Conservation (phyloP, 345 rosid species). For the Populus davidiana region DNA sequence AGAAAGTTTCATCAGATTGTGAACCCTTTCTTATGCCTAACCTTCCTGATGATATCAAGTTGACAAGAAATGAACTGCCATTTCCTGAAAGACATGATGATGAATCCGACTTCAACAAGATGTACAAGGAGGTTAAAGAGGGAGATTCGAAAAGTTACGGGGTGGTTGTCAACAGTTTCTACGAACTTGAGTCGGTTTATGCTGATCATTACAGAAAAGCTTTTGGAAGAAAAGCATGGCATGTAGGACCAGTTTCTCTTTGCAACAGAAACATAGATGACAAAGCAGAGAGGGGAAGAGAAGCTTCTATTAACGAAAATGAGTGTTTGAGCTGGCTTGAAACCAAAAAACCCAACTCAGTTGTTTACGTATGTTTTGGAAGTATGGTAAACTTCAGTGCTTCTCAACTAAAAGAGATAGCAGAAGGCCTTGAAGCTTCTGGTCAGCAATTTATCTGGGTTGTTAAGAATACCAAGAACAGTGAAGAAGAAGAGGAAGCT, state of each 20-base stretch:
- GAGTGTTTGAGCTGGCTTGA: constrained; percentile 48
- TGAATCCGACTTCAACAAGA: neutral
- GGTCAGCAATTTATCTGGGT: constrained; percentile 50
- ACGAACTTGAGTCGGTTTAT: constrained; percentile 41
- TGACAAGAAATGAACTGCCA: constrained; percentile 25
- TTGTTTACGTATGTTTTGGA: constrained; percentile 47
- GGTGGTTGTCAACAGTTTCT: constrained; percentile 41
- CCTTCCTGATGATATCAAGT: constrained; percentile 33
- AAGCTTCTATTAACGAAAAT: constrained; percentile 17
- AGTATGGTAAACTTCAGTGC: constrained; percentile 22
- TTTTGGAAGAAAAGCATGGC: constrained; percentile 46
- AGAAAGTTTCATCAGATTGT: constrained; percentile 16
- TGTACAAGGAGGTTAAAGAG: constrained; percentile 4
- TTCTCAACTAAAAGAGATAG: constrained; percentile 41
- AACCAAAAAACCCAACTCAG: constrained; percentile 35
- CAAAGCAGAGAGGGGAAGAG: constrained; percentile 20
- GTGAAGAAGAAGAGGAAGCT: constrained; percentile 23
- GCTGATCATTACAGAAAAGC: constrained; percentile 36
- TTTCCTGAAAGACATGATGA: neutral
- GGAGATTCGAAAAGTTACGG: constrained; percentile 32
- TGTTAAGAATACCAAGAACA: constrained; percentile 20
- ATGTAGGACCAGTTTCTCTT: constrained; percentile 35
- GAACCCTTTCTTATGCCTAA: constrained; percentile 31
- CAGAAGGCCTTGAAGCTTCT: constrained; percentile 38
- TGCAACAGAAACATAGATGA: constrained; percentile 14